Conservation (phyloP, 2,329 filamentous ascomycete species). For the Colletotrichum lupini region DNA sequence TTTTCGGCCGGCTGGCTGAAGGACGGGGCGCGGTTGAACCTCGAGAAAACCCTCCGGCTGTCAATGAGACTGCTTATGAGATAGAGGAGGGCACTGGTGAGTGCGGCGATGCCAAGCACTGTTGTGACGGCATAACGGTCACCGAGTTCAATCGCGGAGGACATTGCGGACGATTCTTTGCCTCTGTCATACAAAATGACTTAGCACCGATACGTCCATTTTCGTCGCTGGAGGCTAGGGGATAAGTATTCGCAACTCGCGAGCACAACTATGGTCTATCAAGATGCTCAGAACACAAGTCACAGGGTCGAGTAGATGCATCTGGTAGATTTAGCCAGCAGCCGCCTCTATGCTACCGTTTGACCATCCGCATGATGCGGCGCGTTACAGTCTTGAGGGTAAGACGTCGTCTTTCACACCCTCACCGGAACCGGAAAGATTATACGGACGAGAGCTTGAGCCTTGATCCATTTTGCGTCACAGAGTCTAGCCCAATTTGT, state of each 20-base stretch:
- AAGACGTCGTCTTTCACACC: background rate
- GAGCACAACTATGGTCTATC: background rate
- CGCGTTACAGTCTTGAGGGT: background rate
- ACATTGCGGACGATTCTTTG: constrained; percentile 6
- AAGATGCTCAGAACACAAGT: background rate
- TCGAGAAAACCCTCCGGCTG: background rate
- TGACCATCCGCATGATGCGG: background rate
- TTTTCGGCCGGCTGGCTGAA: background rate
- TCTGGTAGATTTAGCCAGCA: background rate
- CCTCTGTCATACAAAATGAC: background rate
- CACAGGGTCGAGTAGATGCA: background rate
- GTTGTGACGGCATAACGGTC: background rate
- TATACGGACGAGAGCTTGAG: constrained; percentile 19
- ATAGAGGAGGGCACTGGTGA: constrained; percentile 9
- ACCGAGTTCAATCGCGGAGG: background rate
- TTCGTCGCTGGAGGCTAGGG: background rate
- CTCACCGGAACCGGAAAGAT: constrained; percentile 19
- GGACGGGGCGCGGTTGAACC: constrained; percentile 1
- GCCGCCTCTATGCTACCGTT: background rate
- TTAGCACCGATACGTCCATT: background rate
- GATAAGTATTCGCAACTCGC: background rate
- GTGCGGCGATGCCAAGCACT: constrained; percentile 8
- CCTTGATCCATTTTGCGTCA: background rate
- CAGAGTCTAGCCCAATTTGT: constrained; percentile 24
- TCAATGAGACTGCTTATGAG: background rate